Percentiles rank a stretch among this genome's conserved stretches.
Evolutionary conservation across 176 grass and related monocot species (phyloP).

Genomic region (Triticum dicoccoides): DNA sequence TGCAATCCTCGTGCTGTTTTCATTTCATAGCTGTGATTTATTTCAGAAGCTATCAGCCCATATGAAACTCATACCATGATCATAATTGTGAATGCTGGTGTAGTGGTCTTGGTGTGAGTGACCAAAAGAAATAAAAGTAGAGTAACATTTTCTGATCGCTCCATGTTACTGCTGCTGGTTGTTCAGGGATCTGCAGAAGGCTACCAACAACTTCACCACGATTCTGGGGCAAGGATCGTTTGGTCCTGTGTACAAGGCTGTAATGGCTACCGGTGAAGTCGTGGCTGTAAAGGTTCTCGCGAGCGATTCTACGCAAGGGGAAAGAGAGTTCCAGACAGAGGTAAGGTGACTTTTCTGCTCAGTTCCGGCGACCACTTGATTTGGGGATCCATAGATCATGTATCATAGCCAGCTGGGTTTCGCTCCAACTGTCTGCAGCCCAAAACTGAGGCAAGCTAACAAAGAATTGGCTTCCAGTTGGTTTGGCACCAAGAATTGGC

Average conservation of each 20-base stretch:
- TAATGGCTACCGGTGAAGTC: constrained; percentile 82
- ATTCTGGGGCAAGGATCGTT: constrained; percentile 95
- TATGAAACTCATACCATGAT: not conserved
- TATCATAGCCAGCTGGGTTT: not conserved
- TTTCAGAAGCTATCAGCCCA: not conserved
- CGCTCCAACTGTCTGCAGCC: not conserved
- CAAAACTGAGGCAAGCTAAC: not conserved
- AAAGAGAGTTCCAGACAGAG: constrained; percentile 96
- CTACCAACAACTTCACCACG: constrained; percentile 89
- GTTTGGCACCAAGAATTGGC: not conserved
- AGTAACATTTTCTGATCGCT: constrained; percentile 2
- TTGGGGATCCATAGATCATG: not conserved
- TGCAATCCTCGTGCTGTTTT: not conserved
- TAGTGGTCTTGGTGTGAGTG: not conserved
- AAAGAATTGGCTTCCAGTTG: not conserved
- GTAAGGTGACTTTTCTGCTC: constrained; percentile 26
- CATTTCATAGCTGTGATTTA: too few species aligned
- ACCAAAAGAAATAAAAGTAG: not conserved
- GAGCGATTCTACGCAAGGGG: constrained; percentile 85
- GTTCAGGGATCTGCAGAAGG: constrained; percentile 86
- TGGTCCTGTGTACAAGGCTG: constrained; percentile 91
- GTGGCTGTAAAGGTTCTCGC: constrained; percentile 93
- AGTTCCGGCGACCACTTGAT: not conserved
- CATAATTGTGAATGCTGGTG: not conserved
- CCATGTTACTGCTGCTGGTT: constrained; percentile 14